phyloP scores from a whole-genome alignment of 768 basidiomycete species.

The Kwoniella dejecticola region DNA sequence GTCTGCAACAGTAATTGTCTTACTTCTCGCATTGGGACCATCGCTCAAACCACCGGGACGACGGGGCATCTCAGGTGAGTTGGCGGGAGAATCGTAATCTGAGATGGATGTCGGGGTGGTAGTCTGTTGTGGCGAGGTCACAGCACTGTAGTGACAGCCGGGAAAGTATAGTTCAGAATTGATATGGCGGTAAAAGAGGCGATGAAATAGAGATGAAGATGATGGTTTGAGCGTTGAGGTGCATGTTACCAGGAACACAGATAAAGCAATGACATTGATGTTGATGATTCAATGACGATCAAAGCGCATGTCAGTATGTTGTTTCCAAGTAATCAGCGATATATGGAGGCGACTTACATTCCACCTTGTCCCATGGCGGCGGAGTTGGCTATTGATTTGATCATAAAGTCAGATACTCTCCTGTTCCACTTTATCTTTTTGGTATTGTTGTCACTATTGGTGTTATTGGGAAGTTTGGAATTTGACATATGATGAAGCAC shows the following conservation, averaged over 20 bases:
- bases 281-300: conserved; percentile 3
- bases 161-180: not conserved
- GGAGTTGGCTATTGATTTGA: conserved; percentile 19
- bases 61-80: conserved; percentile 15
- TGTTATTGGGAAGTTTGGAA: conserved; percentile 1
- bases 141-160: conserved; percentile 3
- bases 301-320: conserved; percentile 10
- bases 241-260: conserved; percentile 2
- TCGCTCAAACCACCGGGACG: conserved; percentile 44
- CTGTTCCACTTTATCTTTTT: conserved; percentile 9
- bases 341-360: conserved; percentile 17
- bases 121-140: conserved; percentile 24
- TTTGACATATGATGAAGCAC: conserved; percentile 9
- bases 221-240: not conserved
- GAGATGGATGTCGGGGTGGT: conserved; percentile 34
- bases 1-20: conserved; percentile 76
- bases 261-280: conserved; percentile 2
- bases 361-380: conserved; percentile 20
- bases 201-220: not conserved
- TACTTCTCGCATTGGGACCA: conserved; percentile 70
- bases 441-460: not conserved
- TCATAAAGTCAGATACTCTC: conserved; percentile 23
- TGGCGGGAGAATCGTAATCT: conserved; percentile 24
- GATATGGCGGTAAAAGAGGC: not conserved
- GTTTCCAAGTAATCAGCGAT: not conserved